Conservation (phyloP, 768 basidiomycete genomes). For the Neoboletus brunneissimus region DNA sequence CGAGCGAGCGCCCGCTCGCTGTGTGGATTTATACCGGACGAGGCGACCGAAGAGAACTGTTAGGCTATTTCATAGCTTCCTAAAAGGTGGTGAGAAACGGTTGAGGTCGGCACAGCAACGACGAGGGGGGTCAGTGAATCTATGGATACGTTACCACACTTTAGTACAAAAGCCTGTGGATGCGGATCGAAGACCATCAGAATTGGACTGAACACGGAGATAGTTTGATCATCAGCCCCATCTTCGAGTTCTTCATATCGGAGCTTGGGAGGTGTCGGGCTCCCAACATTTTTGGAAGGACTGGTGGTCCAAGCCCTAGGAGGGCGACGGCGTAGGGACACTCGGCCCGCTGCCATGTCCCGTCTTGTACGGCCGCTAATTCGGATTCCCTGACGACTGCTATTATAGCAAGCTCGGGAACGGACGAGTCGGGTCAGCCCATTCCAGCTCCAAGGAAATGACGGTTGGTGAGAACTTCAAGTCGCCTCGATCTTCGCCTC, state of each 20-base stretch:
- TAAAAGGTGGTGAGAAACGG: slow-evolving; percentile 1
- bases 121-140: background rate
- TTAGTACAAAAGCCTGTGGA: background rate
- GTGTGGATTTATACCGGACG: slow-evolving; percentile 17
- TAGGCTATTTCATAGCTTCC: slow-evolving; percentile 3
- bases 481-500: too few species aligned
- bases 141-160: slow-evolving; percentile 20
- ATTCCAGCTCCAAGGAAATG: background rate
- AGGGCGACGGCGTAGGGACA: too few species aligned
- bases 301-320: too few species aligned
- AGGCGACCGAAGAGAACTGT: slow-evolving; percentile 8
- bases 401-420: background rate
- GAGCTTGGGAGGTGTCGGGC: slow-evolving; percentile 7
- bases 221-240: slow-evolving; percentile 3
- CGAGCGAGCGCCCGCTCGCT: background rate
- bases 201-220: slow-evolving; percentile 8
- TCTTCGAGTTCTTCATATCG: slow-evolving; percentile 15
- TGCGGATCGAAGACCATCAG: slow-evolving; percentile 12
- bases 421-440: too few species aligned
- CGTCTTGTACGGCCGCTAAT: background rate
- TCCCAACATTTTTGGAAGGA: background rate
- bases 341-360: background rate
- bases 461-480: background rate
- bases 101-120: slow-evolving; percentile 15
- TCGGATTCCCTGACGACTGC: background rate